Evolutionary conservation across 1,284 basidiomycete species (phyloP), one percentile per base, ranked within the genome.

Genomic region (Albatrellus sp.): DNA sequence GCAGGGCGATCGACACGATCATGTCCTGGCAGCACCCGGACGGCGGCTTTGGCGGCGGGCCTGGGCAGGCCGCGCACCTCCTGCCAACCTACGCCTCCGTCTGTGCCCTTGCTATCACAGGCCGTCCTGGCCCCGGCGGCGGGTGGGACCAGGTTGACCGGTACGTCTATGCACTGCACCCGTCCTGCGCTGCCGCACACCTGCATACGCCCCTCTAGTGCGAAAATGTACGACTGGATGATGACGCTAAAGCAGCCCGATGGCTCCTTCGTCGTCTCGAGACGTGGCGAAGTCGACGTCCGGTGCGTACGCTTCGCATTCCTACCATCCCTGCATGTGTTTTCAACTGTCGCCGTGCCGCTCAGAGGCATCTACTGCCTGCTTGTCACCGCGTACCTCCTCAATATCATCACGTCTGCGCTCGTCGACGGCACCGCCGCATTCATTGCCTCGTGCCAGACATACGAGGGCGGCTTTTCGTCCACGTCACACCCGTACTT

Each of bases 391-490:
- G 77, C 84, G 0, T 70, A 75, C 0, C 60, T 90, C 2, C 68
- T 89, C 34, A 77, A 97, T 52, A 65, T 98, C 30, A 65, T 94
- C 39, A 98, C 94, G 0, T 90, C 91, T 0, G 87, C 89, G 50
- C 78, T 99, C 14, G 69, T 94, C 2, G 60, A 60, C n/a, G 77
- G 77, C 2, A 74, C 73, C 0, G 68, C 78, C 1, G 69, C 63
- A 9, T 86, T 84, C 62, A 62, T 86, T 42, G 73, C 72, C 1
- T 85, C 82, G 9, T 97, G 92, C 58, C 96, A 98, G 63, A 98
- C 93, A 0, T 98, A 94, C 65, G 96, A 99, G 64, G 96, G 96
- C 32, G 94, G 96, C 0, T 93, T 98, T 56, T 76, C 91, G 0
- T 88, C 85, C 3, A 72, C 90, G 0, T 87, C 89, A 0, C 81